Evolutionary conservation across 176 grass and related monocot genomes (phyloP), one percentile per base, ranked within the genome.

Genomic region (Musa itinerans): DNA sequence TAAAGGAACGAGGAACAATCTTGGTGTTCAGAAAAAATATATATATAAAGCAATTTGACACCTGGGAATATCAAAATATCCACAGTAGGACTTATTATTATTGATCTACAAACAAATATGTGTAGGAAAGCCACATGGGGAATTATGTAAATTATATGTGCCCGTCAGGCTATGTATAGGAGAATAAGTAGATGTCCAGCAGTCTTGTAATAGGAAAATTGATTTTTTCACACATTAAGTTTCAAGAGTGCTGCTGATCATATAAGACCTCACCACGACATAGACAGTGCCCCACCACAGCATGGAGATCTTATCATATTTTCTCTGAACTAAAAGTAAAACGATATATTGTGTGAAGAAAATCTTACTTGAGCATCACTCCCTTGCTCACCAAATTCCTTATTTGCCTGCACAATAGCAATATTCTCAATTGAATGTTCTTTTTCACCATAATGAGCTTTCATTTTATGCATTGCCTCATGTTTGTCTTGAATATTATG

Each of bases 361-460:
- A 74, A 87, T 86, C 96, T 92, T 89, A 99, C 96, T 86, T 94
- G 91, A 80, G 96, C 96, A 81, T 99, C 96, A 81, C 91, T 99
- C 76, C 87, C 86, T 82, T 95, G 91, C 61, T 95, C 96, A 54
- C 91, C 95, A 80, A 68, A 76, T 76, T 99, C 89, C 43, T 72
- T 92, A 75, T 71, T 88, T 82, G 81, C 89, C 8, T 58, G 69
- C 71, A 76, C 19, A 20, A 9, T 34, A 76, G 76, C 48, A 2
- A 64, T 67, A 78, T 75, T 71, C 76, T 74, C 66, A 53, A 53
- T 79, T 61, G 85, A 83, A 53, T 71, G 5, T 76, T 79, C 79
- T 11, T n/a, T 64, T 54, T 51, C 76, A 63, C 55, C 74, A 29
- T 34, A 64, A 22, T 64, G 54, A 75, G 68, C 69, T 59, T 52